These are phyloP conservation scores for Candida qinlingensis DNA, from an alignment of 805 yeast species.

Conservation along the genomic window DNA sequence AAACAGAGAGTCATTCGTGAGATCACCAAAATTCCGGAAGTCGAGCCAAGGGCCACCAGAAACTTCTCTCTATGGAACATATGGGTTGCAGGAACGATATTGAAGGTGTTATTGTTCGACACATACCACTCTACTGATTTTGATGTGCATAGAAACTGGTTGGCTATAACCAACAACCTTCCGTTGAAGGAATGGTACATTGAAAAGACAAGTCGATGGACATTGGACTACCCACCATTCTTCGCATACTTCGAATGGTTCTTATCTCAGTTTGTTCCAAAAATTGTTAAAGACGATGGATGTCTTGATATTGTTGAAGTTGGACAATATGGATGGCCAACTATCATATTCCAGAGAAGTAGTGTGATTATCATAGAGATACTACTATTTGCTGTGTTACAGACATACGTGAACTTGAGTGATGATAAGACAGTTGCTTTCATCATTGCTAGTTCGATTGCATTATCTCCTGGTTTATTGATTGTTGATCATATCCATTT, in stretches of 20 bases:
- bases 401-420: conserved; percentile 58
- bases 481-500: conserved; percentile 94
- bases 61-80: conserved; percentile 57
- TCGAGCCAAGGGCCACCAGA: conserved; percentile 1
- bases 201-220: conserved; percentile 81
- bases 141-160: conserved; percentile 97
- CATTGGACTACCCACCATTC: conserved; percentile 95
- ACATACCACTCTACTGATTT: conserved; percentile 94
- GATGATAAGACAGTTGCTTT: conserved; percentile 40
- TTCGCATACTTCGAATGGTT: conserved; percentile 94
- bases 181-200: conserved; percentile 81
- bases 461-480: conserved; percentile 83
- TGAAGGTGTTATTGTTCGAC: conserved; percentile 60
- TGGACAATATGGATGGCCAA: conserved; percentile 73
- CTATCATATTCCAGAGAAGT: conserved; percentile 72
- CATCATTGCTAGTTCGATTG: conserved; percentile 77
- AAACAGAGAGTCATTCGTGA: background rate
- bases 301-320: conserved; percentile 62
- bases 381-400: conserved; percentile 63
- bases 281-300: conserved; percentile 60
- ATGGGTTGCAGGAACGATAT: conserved; percentile 56
- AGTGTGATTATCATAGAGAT: conserved; percentile 79
- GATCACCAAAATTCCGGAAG: background rate
- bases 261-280: conserved; percentile 67
- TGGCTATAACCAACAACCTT: conserved; percentile 75